Evolutionary conservation across 2,329 filamentous ascomycete genomes (phyloP).

Genomic region (Sporothrix dimorphospora): DNA sequence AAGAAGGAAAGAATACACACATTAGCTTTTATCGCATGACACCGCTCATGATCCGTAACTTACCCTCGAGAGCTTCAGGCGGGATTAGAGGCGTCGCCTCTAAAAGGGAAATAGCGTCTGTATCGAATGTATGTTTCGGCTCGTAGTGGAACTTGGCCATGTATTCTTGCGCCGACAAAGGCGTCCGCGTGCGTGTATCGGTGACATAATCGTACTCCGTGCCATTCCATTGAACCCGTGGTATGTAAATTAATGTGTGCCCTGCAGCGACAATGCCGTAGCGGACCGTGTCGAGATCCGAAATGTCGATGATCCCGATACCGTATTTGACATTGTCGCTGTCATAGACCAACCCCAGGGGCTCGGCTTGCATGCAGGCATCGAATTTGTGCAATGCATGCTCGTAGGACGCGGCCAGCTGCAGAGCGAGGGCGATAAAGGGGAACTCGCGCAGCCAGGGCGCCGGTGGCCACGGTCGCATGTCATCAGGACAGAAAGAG

Average conservation of each 20-base stretch:
- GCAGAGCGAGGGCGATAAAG: not conserved
- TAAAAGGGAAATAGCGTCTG: not conserved
- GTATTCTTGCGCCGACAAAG: not conserved
- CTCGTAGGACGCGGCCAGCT: not conserved
- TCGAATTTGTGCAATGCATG: not conserved
- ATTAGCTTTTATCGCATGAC: no score
- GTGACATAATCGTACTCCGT: not conserved
- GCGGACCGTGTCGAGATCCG: not conserved
- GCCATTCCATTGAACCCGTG: not conserved
- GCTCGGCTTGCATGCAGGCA: not conserved
- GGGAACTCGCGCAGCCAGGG: not conserved
- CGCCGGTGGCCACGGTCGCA: not conserved
- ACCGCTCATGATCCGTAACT: not conserved
- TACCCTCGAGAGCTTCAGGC: not conserved
- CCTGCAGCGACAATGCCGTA: not conserved
- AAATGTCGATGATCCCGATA: conserved; percentile 1
- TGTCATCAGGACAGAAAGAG: no score
- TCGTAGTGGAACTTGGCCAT: not conserved
- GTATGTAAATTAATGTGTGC: not conserved
- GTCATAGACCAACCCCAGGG: not conserved
- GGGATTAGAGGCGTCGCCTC: not conserved
- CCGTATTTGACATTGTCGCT: not conserved
- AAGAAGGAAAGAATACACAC: no score
- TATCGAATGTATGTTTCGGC: not conserved
- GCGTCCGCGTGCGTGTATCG: not conserved